phyloP scores from a whole-genome alignment of 352 stramenopile species.

The Plasmopara halstedii region DNA sequence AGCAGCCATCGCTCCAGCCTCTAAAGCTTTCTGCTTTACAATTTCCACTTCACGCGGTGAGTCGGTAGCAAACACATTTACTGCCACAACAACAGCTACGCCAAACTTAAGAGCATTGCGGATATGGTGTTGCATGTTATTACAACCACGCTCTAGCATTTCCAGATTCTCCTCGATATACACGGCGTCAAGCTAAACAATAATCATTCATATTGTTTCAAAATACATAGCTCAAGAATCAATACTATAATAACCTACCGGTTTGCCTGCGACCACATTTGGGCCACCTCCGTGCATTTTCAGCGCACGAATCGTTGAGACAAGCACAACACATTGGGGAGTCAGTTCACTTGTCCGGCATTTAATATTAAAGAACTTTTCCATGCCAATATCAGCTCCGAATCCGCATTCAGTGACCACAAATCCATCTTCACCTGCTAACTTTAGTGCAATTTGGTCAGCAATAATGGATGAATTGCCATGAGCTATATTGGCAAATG shows the following conservation, averaged over 20 bases:
- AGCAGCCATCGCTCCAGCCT: conserved; percentile 92
- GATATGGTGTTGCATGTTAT: conserved; percentile 96
- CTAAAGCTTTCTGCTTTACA: conserved; percentile 85
- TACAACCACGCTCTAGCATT: conserved; percentile 86
- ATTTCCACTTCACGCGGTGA: conserved; percentile 87
- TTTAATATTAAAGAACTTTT: conserved; percentile 99
- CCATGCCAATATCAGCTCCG: conserved; percentile 94
- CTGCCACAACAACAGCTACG: conserved; percentile 93
- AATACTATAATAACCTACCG: conserved; percentile 36
- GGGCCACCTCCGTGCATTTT: conserved; percentile 99
- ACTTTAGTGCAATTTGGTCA: conserved; percentile 90
- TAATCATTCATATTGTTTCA: not conserved
- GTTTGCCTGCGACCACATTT: conserved; percentile 90
- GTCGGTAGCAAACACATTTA: conserved; percentile 81
- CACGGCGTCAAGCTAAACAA: conserved; percentile 60
- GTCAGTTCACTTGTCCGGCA: conserved; percentile 91
- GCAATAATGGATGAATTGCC: conserved; percentile 97
- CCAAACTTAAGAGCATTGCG: conserved; percentile 93
- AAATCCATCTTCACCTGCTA: conserved; percentile 94
- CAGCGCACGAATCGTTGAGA: conserved; percentile 96
- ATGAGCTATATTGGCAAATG: conserved; percentile 98
- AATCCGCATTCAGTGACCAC: conserved; percentile 98
- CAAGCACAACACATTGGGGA: conserved; percentile 96
- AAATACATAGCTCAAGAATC: not conserved
- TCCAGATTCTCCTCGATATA: conserved; percentile 96